Evolutionary conservation across 495 filamentous ascomycete genomes (phyloP), one percentile per base, ranked within the genome.

Genomic region (Hyaloscypha hepaticicola): DNA sequence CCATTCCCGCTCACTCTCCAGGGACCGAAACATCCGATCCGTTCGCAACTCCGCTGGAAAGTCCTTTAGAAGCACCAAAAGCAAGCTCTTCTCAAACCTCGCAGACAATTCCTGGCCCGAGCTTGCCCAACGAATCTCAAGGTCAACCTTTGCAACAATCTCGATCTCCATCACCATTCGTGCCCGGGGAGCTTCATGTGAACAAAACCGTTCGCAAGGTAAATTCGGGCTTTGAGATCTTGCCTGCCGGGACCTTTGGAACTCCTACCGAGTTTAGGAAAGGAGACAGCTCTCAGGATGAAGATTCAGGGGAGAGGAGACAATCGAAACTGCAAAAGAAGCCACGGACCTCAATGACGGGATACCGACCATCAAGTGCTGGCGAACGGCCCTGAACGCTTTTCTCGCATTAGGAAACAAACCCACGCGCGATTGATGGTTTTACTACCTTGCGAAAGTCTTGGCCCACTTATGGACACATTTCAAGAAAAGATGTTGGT

Each of bases 181-280:
- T 74, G 64, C 67, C 78, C 9, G 77, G 77, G 0, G 76, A 82
- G 16, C 72, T 81, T 11, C 79, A 83, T 58, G 73, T 80, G 11
- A 79, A 82, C 51, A 75, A 70, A 22, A 56, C 68, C 7, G 65
- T 83, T 1, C 78, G 87, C 19, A 83, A 80, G 63, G 82, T 87
- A 19, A 88, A 88, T 64, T 79, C 80, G 11, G 85, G 86, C 5
- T 88, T 88, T 64, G 82, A 87, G 68, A 77, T 89, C 45, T 71
- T 88, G 0, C 79, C 78, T 28, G 84, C 84, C 19, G 87, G 86
- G 21, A 87, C 82, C 3, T 72, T 72, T 50, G 65, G 58, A 3
- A 27, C 60, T 22, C 64, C 62, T 28, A 6, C 61, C n/a, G 65
- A 67, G n/a, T 52, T 55, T 19, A 64, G 55, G 45, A 48, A 58